phyloP scores from a whole-genome alignment of 2,329 filamentous ascomycete genomes.

The Xylariaceae sp. region DNA sequence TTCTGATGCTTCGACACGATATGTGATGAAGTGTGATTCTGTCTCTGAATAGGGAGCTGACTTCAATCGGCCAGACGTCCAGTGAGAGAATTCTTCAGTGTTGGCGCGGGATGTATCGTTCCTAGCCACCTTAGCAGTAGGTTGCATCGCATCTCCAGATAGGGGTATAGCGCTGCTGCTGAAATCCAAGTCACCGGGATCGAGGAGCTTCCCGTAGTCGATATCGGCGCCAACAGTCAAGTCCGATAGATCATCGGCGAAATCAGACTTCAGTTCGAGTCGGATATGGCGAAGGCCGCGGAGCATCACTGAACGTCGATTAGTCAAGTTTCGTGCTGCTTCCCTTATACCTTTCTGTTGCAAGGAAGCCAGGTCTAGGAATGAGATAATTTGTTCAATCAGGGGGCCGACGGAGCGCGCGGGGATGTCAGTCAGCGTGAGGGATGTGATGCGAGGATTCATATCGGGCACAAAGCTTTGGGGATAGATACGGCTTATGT shows the following conservation, averaged over 20 bases:
- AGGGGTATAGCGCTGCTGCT: conserved; percentile 33
- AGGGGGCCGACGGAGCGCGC: conserved; percentile 48
- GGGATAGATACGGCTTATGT: conserved; percentile 43
- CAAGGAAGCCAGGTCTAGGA: conserved; percentile 42
- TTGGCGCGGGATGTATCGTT: conserved; percentile 1
- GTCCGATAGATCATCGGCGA: conserved; percentile 33
- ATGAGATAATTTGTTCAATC: conserved; percentile 42
- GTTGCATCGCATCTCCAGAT: conserved; percentile 34
- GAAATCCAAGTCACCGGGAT: conserved; percentile 37
- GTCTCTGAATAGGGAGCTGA: conserved; percentile 27
- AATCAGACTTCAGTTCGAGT: conserved; percentile 49
- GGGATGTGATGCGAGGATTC: conserved; percentile 49
- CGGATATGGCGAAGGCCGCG: conserved; percentile 48
- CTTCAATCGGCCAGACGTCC: conserved; percentile 28
- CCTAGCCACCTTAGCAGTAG: conserved; percentile 5
- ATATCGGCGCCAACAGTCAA: conserved; percentile 33
- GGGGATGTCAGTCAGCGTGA: conserved; percentile 52
- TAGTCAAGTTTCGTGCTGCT: conserved; percentile 19
- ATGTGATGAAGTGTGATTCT: conserved; percentile 26
- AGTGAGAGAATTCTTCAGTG: conserved; percentile 21
- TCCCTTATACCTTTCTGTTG: conserved; percentile 46
- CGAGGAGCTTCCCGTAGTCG: conserved; percentile 41
- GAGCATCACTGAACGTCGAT: conserved; percentile 41
- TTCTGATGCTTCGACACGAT: conserved; percentile 25
- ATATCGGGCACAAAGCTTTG: conserved; percentile 48